Percentiles rank a stretch among this genome's conserved stretches.
Conservation (phyloP, 2,329 filamentous ascomycete species). For the Pseudogymnoascus sp. region DNA sequence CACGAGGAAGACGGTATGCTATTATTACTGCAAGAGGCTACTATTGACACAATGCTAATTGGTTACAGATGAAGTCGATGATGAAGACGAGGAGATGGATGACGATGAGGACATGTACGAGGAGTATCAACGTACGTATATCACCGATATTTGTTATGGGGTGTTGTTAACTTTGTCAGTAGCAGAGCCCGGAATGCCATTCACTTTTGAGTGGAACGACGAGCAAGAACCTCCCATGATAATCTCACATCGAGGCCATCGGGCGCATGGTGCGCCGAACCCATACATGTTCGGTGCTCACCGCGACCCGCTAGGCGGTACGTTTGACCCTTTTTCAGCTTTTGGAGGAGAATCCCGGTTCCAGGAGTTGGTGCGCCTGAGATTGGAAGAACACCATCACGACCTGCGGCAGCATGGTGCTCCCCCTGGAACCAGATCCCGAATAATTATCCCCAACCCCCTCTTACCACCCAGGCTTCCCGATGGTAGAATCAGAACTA, state of each 20-base stretch:
- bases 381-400: neutral
- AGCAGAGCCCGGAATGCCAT: slow-evolving; percentile 33
- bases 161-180: slow-evolving; percentile 10
- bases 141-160: neutral
- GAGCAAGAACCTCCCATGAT: slow-evolving; percentile 42
- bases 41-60: slow-evolving; percentile 1
- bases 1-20: slow-evolving; percentile 52
- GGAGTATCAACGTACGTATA: slow-evolving; percentile 46
- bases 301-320: slow-evolving; percentile 46
- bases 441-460: neutral
- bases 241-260: slow-evolving; percentile 36
- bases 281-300: slow-evolving; percentile 51
- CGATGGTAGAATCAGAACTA: slow-evolving; percentile 21
- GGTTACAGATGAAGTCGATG: slow-evolving; percentile 41
- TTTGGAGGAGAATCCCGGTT: slow-evolving; percentile 8
- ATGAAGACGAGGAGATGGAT: slow-evolving; percentile 60
- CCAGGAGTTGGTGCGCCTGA: neutral
- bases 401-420: neutral
- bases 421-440: too few species aligned
- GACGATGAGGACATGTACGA: slow-evolving; percentile 59
- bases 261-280: slow-evolving; percentile 46
- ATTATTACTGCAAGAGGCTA: neutral
- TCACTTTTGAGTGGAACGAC: slow-evolving; percentile 49
- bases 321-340: slow-evolving; percentile 22
- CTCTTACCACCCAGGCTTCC: neutral